These are phyloP conservation scores for Penicillium malachiteum DNA, from an alignment of 495 filamentous ascomycete species.

Conservation along the genomic window DNA sequence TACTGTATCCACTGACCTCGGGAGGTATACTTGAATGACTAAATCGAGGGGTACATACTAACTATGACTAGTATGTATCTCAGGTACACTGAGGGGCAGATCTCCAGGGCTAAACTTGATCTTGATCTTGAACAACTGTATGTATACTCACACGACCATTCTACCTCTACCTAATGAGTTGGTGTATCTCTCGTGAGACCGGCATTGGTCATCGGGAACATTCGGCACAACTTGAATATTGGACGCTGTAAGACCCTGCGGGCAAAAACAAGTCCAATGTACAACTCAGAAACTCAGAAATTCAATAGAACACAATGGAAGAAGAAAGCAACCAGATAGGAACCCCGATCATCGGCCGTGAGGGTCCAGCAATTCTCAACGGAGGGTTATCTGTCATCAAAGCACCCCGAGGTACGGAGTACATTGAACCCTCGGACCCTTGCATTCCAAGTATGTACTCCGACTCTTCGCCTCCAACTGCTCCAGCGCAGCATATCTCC, in stretches of 20 bases:
- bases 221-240: neutral
- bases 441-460: neutral
- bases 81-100: too few species aligned
- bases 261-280: neutral
- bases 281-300: neutral
- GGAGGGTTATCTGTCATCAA: too few species aligned
- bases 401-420: too few species aligned
- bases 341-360: neutral
- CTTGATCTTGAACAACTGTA: too few species aligned
- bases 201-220: neutral
- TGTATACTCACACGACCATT: too few species aligned
- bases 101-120: too few species aligned
- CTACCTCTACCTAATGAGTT: neutral
- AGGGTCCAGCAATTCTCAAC: too few species aligned
- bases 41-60: neutral
- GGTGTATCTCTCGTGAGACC: neutral
- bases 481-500: neutral
- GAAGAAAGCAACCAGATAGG: neutral
- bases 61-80: too few species aligned
- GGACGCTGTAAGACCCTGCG: conserved; percentile 5
- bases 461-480: neutral
- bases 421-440: neutral
- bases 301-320: neutral
- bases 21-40: too few species aligned
- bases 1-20: too few species aligned